phyloP scores from a whole-genome alignment of 2,329 filamentous ascomycete genomes.

The Trichothecium roseum region DNA sequence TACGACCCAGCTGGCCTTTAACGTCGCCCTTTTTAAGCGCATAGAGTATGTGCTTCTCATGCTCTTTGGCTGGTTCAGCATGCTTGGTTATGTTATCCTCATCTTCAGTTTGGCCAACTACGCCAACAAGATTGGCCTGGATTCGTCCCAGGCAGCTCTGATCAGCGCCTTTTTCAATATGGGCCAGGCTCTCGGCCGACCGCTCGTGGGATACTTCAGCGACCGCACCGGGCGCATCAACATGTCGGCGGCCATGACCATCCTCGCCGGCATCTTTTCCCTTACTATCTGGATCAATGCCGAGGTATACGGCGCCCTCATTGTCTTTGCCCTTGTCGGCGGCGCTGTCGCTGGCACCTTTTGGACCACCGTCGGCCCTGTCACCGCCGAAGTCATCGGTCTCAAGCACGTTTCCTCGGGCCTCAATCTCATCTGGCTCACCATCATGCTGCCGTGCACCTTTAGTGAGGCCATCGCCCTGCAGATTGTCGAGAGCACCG shows the following conservation, averaged over 20 bases:
- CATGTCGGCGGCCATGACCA: constrained; percentile 55
- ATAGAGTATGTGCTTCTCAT: constrained; percentile 55
- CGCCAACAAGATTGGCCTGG: constrained; percentile 56
- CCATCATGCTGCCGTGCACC: constrained; percentile 59
- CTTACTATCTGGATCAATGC: constrained; percentile 66
- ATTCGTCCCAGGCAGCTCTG: constrained; percentile 55
- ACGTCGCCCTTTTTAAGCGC: constrained; percentile 49
- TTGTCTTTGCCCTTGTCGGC: constrained; percentile 63
- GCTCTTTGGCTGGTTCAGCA: constrained; percentile 58
- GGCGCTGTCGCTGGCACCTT: constrained; percentile 62
- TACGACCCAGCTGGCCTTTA: constrained; percentile 56
- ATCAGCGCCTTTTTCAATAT: constrained; percentile 65
- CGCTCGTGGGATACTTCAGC: constrained; percentile 61
- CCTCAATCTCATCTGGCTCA: constrained; percentile 61
- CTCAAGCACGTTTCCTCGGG: constrained; percentile 56
- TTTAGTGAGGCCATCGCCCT: constrained; percentile 58
- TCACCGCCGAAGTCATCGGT: constrained; percentile 65
- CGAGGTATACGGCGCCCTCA: constrained; percentile 50
- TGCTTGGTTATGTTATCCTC: constrained; percentile 67
- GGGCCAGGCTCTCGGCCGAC: constrained; percentile 57
- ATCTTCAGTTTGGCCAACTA: constrained; percentile 70
- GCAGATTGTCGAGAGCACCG: constrained; percentile 32
- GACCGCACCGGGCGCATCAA: constrained; percentile 64
- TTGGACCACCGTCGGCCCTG: constrained; percentile 59
- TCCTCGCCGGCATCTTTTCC: constrained; percentile 52